Percentiles rank a stretch among this genome's conserved stretches.
phyloP scores from a whole-genome alignment of 257 asterid genomes.

The Salvia miltiorrhiza region DNA sequence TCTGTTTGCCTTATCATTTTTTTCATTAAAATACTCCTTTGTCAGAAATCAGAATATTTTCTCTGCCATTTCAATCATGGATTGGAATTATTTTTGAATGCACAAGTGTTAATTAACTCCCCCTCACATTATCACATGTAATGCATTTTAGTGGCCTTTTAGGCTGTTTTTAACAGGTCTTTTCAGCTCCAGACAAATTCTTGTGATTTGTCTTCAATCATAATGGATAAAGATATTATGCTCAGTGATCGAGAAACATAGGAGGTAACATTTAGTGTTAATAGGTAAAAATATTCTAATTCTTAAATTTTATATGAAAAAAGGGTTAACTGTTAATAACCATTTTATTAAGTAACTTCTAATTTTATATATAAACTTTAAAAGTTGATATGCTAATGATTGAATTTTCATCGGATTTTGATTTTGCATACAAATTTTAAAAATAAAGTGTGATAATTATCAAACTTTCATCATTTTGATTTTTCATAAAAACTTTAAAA shows the following conservation, averaged over 20 bases:
- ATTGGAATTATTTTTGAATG: background rate
- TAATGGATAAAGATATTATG: background rate
- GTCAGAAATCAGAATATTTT: constrained; percentile 22
- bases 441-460: too few species aligned
- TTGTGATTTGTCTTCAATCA: constrained; percentile 15
- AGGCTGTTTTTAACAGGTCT: background rate
- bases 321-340: too few species aligned
- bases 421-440: too few species aligned
- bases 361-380: too few species aligned
- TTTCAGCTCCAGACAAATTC: constrained; percentile 16
- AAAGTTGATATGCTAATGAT: too few species aligned
- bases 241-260: background rate
- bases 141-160: constrained; percentile 16
- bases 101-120: background rate
- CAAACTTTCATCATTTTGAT: too few species aligned
- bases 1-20: constrained; percentile 32
- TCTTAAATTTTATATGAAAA: too few species aligned
- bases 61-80: constrained; percentile 6
- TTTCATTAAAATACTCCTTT: background rate
- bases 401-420: too few species aligned
- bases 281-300: too few species aligned
- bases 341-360: too few species aligned
- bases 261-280: background rate
- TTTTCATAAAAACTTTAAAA: too few species aligned
- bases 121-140: constrained; percentile 12